Percentiles rank a stretch among this genome's conserved stretches.
Conservation (phyloP, 2,329 filamentous ascomycete species). For the Talaromyces islandicus region DNA sequence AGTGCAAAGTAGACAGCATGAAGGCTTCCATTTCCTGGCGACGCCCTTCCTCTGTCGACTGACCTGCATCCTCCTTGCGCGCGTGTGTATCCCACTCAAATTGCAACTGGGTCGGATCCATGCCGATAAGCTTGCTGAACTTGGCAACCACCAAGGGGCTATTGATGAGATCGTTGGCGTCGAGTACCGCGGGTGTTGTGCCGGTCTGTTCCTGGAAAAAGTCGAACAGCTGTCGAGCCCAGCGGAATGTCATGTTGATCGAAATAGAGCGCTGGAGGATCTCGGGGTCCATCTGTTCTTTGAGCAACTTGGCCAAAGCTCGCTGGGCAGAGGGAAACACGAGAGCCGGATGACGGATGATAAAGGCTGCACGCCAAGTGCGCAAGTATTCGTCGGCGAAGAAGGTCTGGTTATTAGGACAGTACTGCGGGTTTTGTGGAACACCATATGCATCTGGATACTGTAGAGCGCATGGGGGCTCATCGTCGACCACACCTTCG, state of each 20-base stretch:
- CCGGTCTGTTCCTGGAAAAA: constrained; percentile 23
- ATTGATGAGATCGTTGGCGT: constrained; percentile 35
- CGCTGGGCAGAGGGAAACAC: constrained; percentile 34
- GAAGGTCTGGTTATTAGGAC: constrained; percentile 26
- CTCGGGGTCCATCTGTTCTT: constrained; percentile 13
- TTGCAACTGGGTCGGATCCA: constrained; percentile 25
- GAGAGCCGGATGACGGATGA: constrained; percentile 36
- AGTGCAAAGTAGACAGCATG: constrained; percentile 22
- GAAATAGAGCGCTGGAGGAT: constrained; percentile 12
- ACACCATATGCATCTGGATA: background rate
- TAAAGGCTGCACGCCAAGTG: constrained; percentile 27
- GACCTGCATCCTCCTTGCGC: constrained; percentile 6
- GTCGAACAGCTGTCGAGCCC: constrained; percentile 29
- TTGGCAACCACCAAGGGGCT: constrained; percentile 22
- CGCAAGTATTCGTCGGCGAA: constrained; percentile 31
- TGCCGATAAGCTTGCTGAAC: constrained; percentile 23
- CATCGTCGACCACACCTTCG: background rate
- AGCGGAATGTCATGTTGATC: constrained; percentile 23
- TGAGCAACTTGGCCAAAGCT: constrained; percentile 17
- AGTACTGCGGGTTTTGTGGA: constrained; percentile 10
- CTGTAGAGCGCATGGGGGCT: background rate
- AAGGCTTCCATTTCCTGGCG: background rate
- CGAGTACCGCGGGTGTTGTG: constrained; percentile 26
- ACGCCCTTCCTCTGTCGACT: background rate
- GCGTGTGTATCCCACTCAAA: constrained; percentile 26